phyloP scores from a whole-genome alignment of 257 asterid species.

The Linderniella brevidens region DNA sequence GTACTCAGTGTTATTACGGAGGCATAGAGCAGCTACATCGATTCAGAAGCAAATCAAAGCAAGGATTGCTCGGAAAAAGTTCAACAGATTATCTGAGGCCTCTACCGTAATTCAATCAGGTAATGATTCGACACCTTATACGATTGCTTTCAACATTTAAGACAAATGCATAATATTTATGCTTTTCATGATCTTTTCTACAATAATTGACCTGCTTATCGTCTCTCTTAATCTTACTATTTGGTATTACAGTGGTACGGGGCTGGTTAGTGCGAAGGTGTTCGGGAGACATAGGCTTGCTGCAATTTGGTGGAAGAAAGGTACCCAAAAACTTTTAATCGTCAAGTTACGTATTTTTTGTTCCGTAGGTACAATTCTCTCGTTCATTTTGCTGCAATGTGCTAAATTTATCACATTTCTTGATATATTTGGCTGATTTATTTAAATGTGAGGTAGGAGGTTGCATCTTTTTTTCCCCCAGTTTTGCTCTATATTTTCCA shows the following conservation, averaged over 20 bases:
- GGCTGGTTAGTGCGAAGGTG: slow-evolving; percentile 94
- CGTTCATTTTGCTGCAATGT: no score
- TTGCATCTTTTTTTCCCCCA: no score
- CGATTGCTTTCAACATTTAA: no score
- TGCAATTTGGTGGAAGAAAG: slow-evolving; percentile 66
- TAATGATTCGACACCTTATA: no score
- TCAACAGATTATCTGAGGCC: slow-evolving; percentile 28
- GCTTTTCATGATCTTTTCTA: no score
- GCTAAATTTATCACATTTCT: no score
- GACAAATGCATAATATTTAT: neutral
- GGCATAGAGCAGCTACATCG: slow-evolving; percentile 62
- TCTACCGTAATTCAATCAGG: slow-evolving; percentile 77
- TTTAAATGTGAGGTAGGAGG: no score
- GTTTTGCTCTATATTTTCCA: no score
- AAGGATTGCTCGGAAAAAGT: slow-evolving; percentile 30
- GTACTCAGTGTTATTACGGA: slow-evolving; percentile 32
- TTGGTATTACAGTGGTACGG: slow-evolving; percentile 56
- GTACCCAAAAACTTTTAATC: slow-evolving; percentile 21
- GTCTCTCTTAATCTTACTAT: neutral
- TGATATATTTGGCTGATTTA: no score
- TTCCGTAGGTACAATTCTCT: no score
- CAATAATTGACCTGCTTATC: neutral
- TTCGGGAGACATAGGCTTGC: slow-evolving; percentile 67
- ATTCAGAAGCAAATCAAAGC: slow-evolving; percentile 65
- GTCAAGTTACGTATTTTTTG: no score